Conservation (phyloP, 305 asterid genomes). For the Fraxinus ornus region DNA sequence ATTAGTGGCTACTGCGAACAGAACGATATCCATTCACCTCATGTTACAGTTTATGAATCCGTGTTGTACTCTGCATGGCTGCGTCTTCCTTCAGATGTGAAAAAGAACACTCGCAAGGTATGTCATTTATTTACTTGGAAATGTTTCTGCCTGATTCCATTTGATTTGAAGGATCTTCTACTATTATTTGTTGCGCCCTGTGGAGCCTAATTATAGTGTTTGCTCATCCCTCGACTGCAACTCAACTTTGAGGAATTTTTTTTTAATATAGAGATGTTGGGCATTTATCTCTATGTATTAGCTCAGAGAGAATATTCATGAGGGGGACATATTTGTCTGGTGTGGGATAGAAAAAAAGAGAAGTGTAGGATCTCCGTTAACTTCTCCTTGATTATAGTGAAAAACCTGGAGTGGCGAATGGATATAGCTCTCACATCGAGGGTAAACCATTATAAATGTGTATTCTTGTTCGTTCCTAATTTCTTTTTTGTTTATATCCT, state of each 20-base stretch:
- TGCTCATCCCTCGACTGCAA: background rate
- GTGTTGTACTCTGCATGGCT: constrained; percentile 45
- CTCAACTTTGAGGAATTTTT: background rate
- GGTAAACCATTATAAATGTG: background rate
- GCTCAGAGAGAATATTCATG: background rate
- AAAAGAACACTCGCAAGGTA: constrained; percentile 28
- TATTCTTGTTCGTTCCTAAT: background rate
- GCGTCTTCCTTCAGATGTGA: constrained; percentile 41
- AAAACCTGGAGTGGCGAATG: background rate
- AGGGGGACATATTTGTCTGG: background rate
- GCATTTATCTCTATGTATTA: background rate
- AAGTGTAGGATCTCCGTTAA: background rate
- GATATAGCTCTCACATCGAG: background rate
- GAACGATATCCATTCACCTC: constrained; percentile 42
- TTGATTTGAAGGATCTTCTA: background rate
- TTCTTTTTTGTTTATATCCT: background rate
- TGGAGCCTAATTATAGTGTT: background rate
- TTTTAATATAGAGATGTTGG: background rate
- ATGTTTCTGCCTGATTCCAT: background rate
- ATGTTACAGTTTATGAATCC: constrained; percentile 44
- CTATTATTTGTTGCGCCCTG: background rate
- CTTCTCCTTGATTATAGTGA: background rate
- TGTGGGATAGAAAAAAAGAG: background rate
- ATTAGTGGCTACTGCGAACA: constrained; percentile 48
- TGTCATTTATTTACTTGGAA: background rate